Base-by-base conservation (phyloP, 768 basidiomycete species). In the Amylocystis lapponica region DNA sequence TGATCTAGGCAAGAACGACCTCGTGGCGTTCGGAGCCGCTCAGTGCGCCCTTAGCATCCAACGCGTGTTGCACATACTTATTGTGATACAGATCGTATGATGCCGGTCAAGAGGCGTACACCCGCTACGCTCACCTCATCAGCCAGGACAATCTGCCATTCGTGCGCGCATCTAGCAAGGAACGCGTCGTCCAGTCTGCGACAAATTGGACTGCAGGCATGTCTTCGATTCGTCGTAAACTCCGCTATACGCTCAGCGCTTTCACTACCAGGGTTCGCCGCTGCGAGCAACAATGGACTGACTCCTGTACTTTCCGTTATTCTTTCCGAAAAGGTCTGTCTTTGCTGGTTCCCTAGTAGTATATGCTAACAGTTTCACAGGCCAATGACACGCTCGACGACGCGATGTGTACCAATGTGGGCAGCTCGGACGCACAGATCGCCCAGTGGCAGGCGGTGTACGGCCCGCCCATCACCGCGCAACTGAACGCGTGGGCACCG, bases 121-220 rank as follows among this genome's bases (percentile, higher is more conserved):
- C 64, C 11, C 74, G 85, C 8, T 88, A 90, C 57, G 45, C 56
- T 0, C 56, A 65, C 20, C 59, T 86, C 6, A 50, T 85, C 19
- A 58, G 57, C 10, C 45, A 62, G 8, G 52, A 64, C 6, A 65
- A 68, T 34, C 42, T 76, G 2, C 83, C 83, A 0, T 81, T 79
- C 30, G 65, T 79, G 8, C 63, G 79, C 13, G 66, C 78, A 0
- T 70, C 75, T 0, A 67, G 73, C 16, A 69, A 71, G 2, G 54
- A 65, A 5, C 76, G 88, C 12, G 85, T 89, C 2, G 67, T 89
- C 2, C 61, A 72, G 14, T 79, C 81, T 17, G 86, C 86, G 1
- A 65, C 57, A 3, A 86, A 86, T 53, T 90, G 88, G 86, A 68
- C 70, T 2, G 63, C 66, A 45, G 87, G 86, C 81, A 47, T 46